These are phyloP conservation scores for Botrytis porri DNA, from an alignment of 2,329 filamentous ascomycete species.

Conservation along the genomic window DNA sequence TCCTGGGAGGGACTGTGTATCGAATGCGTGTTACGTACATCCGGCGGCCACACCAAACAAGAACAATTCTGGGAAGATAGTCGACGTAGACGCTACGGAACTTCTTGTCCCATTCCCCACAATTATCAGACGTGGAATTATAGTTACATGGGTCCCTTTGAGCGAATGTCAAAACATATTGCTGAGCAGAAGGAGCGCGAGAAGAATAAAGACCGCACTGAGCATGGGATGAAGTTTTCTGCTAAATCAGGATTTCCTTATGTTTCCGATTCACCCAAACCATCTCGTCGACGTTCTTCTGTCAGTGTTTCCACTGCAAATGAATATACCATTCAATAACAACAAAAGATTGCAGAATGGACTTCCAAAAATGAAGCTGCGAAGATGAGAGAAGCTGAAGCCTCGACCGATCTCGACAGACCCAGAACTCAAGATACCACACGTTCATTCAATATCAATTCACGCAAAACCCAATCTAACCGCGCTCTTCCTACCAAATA, in stretches of 20 bases:
- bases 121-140: not conserved
- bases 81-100: not conserved
- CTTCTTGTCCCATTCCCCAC: not conserved
- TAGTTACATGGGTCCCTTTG: not conserved
- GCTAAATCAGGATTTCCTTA: not conserved
- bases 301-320: not conserved
- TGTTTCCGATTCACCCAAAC: not conserved
- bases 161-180: not conserved
- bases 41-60: not conserved
- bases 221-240: not conserved
- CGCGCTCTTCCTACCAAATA: not conserved
- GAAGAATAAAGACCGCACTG: not conserved
- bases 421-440: not conserved
- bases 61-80: not conserved
- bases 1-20: not conserved
- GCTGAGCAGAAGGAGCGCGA: not conserved
- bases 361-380: not conserved
- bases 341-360: not conserved
- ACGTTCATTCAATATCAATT: not conserved
- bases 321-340: not conserved
- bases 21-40: not conserved
- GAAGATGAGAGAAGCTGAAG: not conserved
- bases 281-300: not conserved
- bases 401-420: accelerated
- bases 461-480: not conserved